Evolutionary conservation across 257 asterid species (phyloP), one percentile per base, ranked within the genome.

Genomic region (Lavandula angustifolia): DNA sequence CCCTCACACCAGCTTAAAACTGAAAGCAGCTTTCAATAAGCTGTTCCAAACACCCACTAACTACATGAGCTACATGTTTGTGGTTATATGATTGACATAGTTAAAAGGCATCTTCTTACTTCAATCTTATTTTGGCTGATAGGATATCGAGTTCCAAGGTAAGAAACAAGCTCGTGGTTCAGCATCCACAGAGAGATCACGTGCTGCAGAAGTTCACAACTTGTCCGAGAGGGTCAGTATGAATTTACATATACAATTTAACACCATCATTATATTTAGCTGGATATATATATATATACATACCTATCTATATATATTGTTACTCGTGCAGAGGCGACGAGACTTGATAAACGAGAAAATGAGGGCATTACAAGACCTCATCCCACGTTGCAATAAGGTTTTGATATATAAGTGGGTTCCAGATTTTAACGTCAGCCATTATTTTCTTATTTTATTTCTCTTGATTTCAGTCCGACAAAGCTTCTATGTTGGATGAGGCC

Each of bases 371-470:
- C 92, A 91, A 52, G 95, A 91, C 74, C 95, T 90, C 70, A 84
- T 87, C 56, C 96, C 96, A 29, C 84, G 90, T n/a, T 90, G 97
- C 80, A 87, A 90, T 67, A 90, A 90, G 95, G 97, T 89, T 89
- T 62, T 44, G 71, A 10, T 44, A 34, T 22, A 22, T n/a, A 22
- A 22, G 1, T 22, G 27, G 27, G 1, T 22, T 22, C 27, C 27
- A 22, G 27, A 22, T 22, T 22, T 22, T 22, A 22, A 22, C 1
- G 13, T 54, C 14, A 43, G 9, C 42, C 9, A 18, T 56, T 60
- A 16, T n/a, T 12, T 67, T 59, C 67, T 67, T 29, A 48, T 66
- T 70, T 49, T 59, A 50, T 22, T 38, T 47, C 13, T 63, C 11
- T 9, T 60, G 44, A 10, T 53, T 74, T 67, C 83, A 90, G 97